A percentile compares a stretch with the other conserved stretches of the same genome.
These are phyloP conservation scores for Litchi chinensis DNA, from an alignment of 345 rosid genomes.

Conservation along the genomic window DNA sequence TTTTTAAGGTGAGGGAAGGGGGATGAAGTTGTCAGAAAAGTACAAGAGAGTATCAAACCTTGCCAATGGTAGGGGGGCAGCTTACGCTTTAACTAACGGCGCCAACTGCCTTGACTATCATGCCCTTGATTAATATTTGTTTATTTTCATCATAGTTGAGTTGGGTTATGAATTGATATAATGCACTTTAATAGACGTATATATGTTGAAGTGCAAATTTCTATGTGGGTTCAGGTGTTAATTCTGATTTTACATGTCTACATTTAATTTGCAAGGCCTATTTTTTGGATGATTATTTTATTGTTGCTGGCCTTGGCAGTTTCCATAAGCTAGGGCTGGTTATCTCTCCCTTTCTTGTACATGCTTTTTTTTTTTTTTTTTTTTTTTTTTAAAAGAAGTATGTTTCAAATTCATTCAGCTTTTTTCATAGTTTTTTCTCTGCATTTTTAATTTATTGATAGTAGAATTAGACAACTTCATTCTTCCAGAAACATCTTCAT, in stretches of 20 bases:
- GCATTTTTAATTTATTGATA: too few relatives aligned
- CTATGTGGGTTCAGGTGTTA: neutral
- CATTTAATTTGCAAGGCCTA: neutral
- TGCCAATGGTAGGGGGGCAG: too few relatives aligned
- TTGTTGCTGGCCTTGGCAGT: neutral
- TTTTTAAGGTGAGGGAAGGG: too few relatives aligned
- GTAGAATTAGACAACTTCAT: too few relatives aligned
- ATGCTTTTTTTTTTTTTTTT: neutral
- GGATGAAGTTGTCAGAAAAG: too few relatives aligned
- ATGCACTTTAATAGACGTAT: neutral
- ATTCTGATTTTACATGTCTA: neutral
- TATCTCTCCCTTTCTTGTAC: neutral
- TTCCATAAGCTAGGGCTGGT: neutral
- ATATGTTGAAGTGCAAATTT: neutral
- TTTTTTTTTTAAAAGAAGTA: neutral
- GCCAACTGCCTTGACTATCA: too few relatives aligned
- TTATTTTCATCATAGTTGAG: neutral
- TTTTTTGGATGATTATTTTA: neutral
- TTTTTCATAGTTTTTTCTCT: neutral
- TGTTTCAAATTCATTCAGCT: neutral
- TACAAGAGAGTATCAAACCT: too few relatives aligned
- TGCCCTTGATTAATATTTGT: neutral
- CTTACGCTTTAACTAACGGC: too few relatives aligned
- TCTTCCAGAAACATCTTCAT: too few relatives aligned
- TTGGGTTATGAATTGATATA: neutral